A percentile compares a stretch with the other conserved stretches of the same genome.
Conservation (phyloP, 1,284 basidiomycete species). For the Ceratobasidium sp. region DNA sequence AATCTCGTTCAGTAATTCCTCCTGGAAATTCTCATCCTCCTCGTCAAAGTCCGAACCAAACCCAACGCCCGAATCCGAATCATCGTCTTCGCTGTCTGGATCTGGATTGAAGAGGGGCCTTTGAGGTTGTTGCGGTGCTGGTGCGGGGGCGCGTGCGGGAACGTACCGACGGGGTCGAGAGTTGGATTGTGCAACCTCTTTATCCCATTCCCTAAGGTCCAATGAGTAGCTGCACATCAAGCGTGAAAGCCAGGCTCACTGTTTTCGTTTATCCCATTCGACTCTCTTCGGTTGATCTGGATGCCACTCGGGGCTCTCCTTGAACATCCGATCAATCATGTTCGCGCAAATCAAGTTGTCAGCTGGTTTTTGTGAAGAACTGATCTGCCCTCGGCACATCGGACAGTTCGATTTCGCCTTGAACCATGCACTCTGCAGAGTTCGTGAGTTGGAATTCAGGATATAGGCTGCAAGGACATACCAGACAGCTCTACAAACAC, state of each 20-base stretch:
- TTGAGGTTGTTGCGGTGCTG: background rate
- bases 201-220: slow-evolving; percentile 17
- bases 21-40: slow-evolving; percentile 8
- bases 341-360: slow-evolving; percentile 7
- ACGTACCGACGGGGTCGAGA: background rate
- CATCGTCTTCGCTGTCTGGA: slow-evolving; percentile 2
- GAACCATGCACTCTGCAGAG: slow-evolving; percentile 21
- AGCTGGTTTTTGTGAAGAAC: background rate
- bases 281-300: slow-evolving; percentile 32
- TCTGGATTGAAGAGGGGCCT: background rate
- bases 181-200: slow-evolving; percentile 5
- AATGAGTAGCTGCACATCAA: background rate
- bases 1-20: background rate
- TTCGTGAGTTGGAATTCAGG: background rate
- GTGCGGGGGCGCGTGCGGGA: background rate
- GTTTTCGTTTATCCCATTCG: slow-evolving; percentile 47
- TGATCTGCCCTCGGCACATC: slow-evolving; percentile 10
- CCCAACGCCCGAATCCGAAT: background rate
- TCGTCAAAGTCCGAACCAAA: background rate
- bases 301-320: slow-evolving; percentile 18
- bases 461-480: background rate
- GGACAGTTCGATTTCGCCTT: slow-evolving; percentile 9
- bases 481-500: slow-evolving; percentile 17
- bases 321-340: slow-evolving; percentile 27
- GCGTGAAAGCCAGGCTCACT: slow-evolving; percentile 41